Base-by-base conservation (phyloP, 331 rosid species). In the Acacia pycnantha region DNA sequence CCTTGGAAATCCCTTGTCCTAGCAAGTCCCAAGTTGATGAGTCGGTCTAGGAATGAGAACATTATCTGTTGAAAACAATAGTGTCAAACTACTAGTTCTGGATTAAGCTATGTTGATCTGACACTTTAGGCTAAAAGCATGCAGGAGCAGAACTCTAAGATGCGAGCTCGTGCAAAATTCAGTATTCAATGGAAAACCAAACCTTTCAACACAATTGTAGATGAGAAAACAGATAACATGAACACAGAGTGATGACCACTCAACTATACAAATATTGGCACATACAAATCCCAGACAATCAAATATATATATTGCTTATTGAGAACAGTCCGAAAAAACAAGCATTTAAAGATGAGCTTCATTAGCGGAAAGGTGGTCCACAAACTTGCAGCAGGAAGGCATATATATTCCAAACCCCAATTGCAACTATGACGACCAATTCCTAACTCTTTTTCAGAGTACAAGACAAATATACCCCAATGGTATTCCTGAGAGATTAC, bases 1-100 rank as follows among this genome's bases (percentile, higher is more conserved):
- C 99, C 99, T 83, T 95, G 99, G 82, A 95, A 95, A 89, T 95
- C 99, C 87, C 99, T 90, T 62, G 98, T 88, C 84, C 99, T 90
- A 8, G 99, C 97, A 89, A 95, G 88, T 70, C 94, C 99, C 86
- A 95, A 88, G 91, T 95, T 95, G 81, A 95, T 81, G 13, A 93
- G 88, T 16, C 98, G 94, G 83, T 95, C 98, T 11, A 95, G 87
- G 88, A 95, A 95, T 10, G 96, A 86, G 83, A 81, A 90, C 98
- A 95, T 95, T 71, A 90, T 65, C 99, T 95, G 82, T 70, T 79
- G 81, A 78, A 77, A 76, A 43, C 50, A 82, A 84, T 73, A 64
- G 81, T 19, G 64, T 47, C n/a, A 47, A 46, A 26, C 2, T 11
- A 61, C 43, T 18, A 67, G 78, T 66, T 67, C 48, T 29, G 18